Evolutionary conservation across 148 eudicot species (phyloP), one percentile per base, ranked within the genome.

Genomic region (Nepenthes mirabilis): DNA sequence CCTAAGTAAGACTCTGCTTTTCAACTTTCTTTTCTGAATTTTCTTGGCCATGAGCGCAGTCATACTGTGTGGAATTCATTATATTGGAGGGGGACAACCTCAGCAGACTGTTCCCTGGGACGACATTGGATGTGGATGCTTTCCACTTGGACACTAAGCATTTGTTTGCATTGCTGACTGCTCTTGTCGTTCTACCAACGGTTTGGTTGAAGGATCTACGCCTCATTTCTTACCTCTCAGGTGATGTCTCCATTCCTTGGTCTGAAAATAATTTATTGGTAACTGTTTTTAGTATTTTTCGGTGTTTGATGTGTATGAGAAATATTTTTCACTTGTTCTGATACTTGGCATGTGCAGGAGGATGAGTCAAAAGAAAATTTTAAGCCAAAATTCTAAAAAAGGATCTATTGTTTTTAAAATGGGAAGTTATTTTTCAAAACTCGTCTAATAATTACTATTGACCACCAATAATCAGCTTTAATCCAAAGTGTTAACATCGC

Each of bases 1-100:
- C 23, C 23, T 23, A 23, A 23, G 23, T 23, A 23, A 23, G 23
- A 23, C 23, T 23, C 23, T 23, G 23, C 23, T 45, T 34, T 0
- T 11, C 37, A 58, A 52, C 43, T 11, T 33, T 33, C 9, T 23
- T 23, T 23, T 23, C 23, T 23, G 23, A 23, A 23, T 23, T 23
- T 23, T 23, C 23, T 23, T 23, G 23, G 23, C 23, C 43, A 11
- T 56, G 55, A 6, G 1, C 61, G 82, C 90, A 91, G 98, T 76
- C 96, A 36, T 83, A 77, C 59, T 88, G 98, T 80, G 96, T 88
- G 64, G 98, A 91, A 56, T 91, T 91, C 71, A 80, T 91, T 67
- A 91, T 77, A 33, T 69, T 91, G 67, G 98, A 91, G 72, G 98
- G 90, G 6, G 94, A 91, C 58, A 85, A 88, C 77, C 88, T 91